A percentile compares a stretch with the other conserved stretches of the same genome.
phyloP scores from a whole-genome alignment of 1,284 basidiomycete species.

The Pseudozyma tsukubaensis region DNA sequence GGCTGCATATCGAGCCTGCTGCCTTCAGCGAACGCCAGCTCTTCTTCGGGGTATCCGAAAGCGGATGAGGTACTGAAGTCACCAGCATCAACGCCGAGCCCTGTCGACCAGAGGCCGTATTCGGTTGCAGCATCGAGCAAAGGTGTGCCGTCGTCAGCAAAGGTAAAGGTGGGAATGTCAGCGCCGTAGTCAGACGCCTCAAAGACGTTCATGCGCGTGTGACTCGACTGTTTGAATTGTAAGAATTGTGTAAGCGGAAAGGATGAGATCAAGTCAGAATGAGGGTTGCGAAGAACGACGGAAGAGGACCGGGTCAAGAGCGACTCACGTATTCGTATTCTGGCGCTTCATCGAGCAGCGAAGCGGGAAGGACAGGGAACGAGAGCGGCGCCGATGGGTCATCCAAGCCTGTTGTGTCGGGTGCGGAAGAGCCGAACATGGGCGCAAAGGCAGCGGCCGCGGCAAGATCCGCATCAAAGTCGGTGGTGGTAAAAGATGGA shows the following conservation, averaged over 20 bases:
- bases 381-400: slow-evolving; percentile 38
- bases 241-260: background rate
- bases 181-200: slow-evolving; percentile 36
- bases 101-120: slow-evolving; percentile 40
- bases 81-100: slow-evolving; percentile 19
- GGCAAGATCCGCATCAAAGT: slow-evolving; percentile 43
- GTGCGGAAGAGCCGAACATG: slow-evolving; percentile 12
- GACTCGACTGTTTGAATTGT: slow-evolving; percentile 46
- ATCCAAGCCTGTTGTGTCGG: slow-evolving; percentile 12
- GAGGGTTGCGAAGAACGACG: background rate
- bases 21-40: slow-evolving; percentile 17
- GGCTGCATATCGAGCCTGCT: slow-evolving; percentile 32
- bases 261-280: background rate
- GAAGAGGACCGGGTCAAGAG: no score
- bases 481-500: slow-evolving; percentile 27
- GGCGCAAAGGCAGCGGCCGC: slow-evolving; percentile 23
- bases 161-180: slow-evolving; percentile 35
- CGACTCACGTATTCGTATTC: slow-evolving; percentile 66
- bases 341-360: slow-evolving; percentile 59
- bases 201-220: slow-evolving; percentile 64
- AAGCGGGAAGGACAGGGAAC: slow-evolving; percentile 63
- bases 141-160: slow-evolving; percentile 34
- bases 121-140: slow-evolving; percentile 27
- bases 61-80: slow-evolving; percentile 22
- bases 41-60: slow-evolving; percentile 23